A percentile compares a stretch with the other conserved stretches of the same genome.
These are phyloP conservation scores for Rhodomyrtus psidioides DNA, from an alignment of 441 rosid species.

Conservation along the genomic window DNA sequence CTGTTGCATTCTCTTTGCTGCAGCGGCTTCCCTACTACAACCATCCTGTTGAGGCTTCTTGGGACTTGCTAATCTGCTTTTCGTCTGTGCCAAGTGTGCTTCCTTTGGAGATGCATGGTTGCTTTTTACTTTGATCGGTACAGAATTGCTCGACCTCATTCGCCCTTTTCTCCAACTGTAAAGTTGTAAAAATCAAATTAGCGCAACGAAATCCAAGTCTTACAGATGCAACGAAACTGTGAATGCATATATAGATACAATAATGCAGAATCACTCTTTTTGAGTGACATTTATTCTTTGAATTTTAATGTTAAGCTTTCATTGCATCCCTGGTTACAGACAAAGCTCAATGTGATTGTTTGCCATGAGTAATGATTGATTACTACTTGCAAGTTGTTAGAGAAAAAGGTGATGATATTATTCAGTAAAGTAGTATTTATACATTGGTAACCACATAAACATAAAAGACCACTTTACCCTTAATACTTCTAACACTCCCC, in stretches of 20 bases:
- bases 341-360: background rate
- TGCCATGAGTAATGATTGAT: background rate
- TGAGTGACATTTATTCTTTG: background rate
- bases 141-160: slow-evolving; percentile 74
- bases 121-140: slow-evolving; percentile 34
- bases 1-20: slow-evolving; percentile 86
- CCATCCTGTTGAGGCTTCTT: slow-evolving; percentile 74
- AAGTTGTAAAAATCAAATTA: background rate
- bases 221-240: background rate
- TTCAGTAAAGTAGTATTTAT: no score
- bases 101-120: slow-evolving; percentile 33
- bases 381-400: accelerated
- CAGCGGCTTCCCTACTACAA: slow-evolving; percentile 57
- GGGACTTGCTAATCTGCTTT: slow-evolving; percentile 40
- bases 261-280: background rate
- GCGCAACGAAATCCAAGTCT: background rate
- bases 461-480: no score
- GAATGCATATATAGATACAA: no score
- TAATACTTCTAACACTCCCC: no score
- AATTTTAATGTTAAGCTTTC: background rate
- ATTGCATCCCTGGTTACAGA: background rate
- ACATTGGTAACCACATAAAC: no score
- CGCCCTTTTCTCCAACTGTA: slow-evolving; percentile 75
- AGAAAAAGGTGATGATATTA: no score
- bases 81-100: slow-evolving; percentile 52